phyloP scores from a whole-genome alignment of 768 basidiomycete genomes.

The Lactarius trivialis region DNA sequence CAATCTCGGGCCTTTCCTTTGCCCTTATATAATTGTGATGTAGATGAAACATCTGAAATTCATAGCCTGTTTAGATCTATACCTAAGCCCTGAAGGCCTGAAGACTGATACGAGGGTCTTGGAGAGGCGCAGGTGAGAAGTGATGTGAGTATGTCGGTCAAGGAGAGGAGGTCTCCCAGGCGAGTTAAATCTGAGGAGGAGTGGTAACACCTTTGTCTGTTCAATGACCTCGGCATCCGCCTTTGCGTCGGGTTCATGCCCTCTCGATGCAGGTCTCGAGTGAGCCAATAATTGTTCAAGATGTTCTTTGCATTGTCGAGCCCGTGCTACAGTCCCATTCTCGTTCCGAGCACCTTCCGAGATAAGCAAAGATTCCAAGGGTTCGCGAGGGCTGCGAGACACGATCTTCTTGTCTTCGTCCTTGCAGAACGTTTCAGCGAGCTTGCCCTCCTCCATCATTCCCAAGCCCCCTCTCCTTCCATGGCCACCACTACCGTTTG shows the following conservation, averaged over 20 bases:
- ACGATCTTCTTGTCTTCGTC: constrained; percentile 52
- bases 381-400: constrained; percentile 23
- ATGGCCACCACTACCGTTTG: constrained; percentile 38
- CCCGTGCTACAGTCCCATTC: constrained; percentile 42
- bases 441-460: constrained; percentile 79
- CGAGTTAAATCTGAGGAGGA: constrained; percentile 52
- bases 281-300: constrained; percentile 27
- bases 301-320: constrained; percentile 31
- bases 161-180: constrained; percentile 57
- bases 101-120: constrained; percentile 5
- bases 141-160: constrained; percentile 66
- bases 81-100: constrained; percentile 21
- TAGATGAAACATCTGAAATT: constrained; percentile 35
- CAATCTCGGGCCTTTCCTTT: constrained; percentile 61
- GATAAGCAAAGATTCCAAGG: constrained; percentile 21
- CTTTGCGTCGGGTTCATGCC: constrained; percentile 13
- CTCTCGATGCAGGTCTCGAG: constrained; percentile 24
- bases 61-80: constrained; percentile 15
- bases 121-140: constrained; percentile 40
- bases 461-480: constrained; percentile 72
- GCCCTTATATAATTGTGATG: constrained; percentile 71
- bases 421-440: constrained; percentile 62
- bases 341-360: constrained; percentile 30
- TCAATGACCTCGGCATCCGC: constrained; percentile 38
- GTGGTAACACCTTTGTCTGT: constrained; percentile 46